Conservation (phyloP, 805 yeast species). For the Ogataea ganodermae region DNA sequence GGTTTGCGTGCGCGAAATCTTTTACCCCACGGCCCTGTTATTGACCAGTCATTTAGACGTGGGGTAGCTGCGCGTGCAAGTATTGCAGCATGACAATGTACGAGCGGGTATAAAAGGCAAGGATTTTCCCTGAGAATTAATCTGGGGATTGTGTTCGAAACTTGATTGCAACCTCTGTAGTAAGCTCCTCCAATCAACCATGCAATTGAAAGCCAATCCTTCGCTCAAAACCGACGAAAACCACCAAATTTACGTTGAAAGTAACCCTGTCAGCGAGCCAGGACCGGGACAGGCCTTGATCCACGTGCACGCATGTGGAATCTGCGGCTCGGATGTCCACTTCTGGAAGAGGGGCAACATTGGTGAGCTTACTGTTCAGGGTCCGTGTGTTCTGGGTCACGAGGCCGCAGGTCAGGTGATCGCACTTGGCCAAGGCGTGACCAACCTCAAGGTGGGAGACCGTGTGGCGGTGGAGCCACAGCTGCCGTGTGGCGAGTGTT, state of each 20-base stretch:
- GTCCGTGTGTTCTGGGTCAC: constrained; percentile 43
- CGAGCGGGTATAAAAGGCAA: neutral
- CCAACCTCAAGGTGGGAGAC: constrained; percentile 45
- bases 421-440: constrained; percentile 49
- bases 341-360: constrained; percentile 66
- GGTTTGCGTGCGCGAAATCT: neutral
- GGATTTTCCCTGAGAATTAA: neutral
- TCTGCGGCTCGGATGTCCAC: constrained; percentile 75
- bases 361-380: constrained; percentile 44
- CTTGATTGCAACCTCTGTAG: too few species aligned
- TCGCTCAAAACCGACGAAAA: constrained; percentile 23
- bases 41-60: neutral
- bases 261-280: constrained; percentile 27
- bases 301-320: constrained; percentile 65
- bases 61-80: neutral
- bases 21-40: neutral
- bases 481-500: constrained; percentile 47
- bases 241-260: constrained; percentile 17
- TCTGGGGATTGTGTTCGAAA: too few species aligned
- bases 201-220: constrained; percentile 16
- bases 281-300: constrained; percentile 50
- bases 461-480: constrained; percentile 56
- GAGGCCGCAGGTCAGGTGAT: constrained; percentile 48
- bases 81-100: neutral
- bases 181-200: constrained; percentile 6